Evolutionary conservation across 768 basidiomycete genomes (phyloP), one percentile per base, ranked within the genome.

Genomic region (Udeniomyces megalosporus): DNA sequence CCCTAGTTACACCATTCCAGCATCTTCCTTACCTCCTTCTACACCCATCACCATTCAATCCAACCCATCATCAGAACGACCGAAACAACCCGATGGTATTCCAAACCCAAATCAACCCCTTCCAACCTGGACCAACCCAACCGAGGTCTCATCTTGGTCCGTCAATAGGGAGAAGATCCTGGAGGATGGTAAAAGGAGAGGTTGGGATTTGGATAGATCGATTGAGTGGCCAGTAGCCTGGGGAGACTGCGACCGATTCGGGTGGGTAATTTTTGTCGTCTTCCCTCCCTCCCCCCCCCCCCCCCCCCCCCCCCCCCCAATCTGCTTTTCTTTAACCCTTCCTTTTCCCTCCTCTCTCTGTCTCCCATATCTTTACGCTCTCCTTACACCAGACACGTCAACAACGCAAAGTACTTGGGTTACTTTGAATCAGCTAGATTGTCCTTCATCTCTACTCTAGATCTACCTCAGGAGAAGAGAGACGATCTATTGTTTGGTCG

Each of bases 351-450:
- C 26, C 12, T 12, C 2, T 2, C 42, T 17, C 6, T 28, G 1
- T 32, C 4, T 3, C 5, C 22, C 29, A 17, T 24, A 10, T 7
- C 10, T 24, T 42, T 20, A 14, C 38, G n/a, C n/a, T n/a, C n/a
- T n/a, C n/a, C n/a, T n/a, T n/a, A n/a, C n/a, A n/a, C n/a, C n/a
- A 63, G 62, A 12, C 62, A 63, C 50, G 48, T 63, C 20, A 63
- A 63, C 62, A 63, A 63, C 29, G 62, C 49, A 10, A 26, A 53
- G 20, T 63, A 52, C 38, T 38, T 58, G 2, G 14, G 26, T 7
- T 63, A 42, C 56, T 58, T 63, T 31, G 62, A 63, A 35, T 57
- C 56, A 1, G 62, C 62, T 12, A 55, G 62, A 10, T 49, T 63
- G 6, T 44, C 54, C 28, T 58, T 58, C 38, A 24, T 63, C 14